Percentiles rank a stretch among this genome's conserved stretches.
phyloP scores from a whole-genome alignment of 768 basidiomycete species.

The Phlegmacium glaucopus region DNA sequence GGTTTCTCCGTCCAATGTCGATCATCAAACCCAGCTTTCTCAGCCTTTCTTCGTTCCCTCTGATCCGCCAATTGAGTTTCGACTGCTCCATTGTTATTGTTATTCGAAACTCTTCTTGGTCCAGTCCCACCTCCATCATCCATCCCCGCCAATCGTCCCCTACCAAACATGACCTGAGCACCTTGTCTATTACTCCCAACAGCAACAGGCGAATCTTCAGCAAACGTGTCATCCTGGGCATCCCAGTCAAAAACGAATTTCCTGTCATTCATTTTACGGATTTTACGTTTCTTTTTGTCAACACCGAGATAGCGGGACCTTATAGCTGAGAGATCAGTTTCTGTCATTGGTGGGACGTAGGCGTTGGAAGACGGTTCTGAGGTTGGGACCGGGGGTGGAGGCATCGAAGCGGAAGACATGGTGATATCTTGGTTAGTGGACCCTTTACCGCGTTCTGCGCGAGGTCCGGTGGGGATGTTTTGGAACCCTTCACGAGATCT shows the following conservation, averaged over 20 bases:
- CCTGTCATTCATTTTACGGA: constrained; percentile 92
- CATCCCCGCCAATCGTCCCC: constrained; percentile 83
- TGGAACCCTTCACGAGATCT: constrained; percentile 45
- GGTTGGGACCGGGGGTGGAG: constrained; percentile 44
- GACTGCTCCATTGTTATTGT: constrained; percentile 24
- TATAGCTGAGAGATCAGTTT: constrained; percentile 76
- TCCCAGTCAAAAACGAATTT: constrained; percentile 99
- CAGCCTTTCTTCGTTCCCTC: constrained; percentile 78
- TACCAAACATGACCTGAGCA: constrained; percentile 86
- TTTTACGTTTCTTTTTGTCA: constrained; percentile 91
- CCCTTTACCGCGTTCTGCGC: constrained; percentile 63
- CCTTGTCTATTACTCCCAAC: constrained; percentile 72
- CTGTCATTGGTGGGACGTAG: constrained; percentile 68
- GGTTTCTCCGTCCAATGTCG: constrained; percentile 98
- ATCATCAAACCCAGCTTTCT: constrained; percentile 83
- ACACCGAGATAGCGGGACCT: constrained; percentile 94
- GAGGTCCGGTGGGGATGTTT: constrained; percentile 82
- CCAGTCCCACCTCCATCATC: constrained; percentile 66
- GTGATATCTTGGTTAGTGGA: constrained; percentile 25
- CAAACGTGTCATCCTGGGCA: constrained; percentile 90
- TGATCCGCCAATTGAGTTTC: constrained; percentile 68
- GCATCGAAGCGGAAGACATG: constrained; percentile 43
- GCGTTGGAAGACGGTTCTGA: constrained; percentile 28
- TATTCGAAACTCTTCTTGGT: constrained; percentile 27
- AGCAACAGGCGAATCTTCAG: constrained; percentile 70